A percentile compares a stretch with the other conserved stretches of the same genome.
Conservation (phyloP, 1,284 basidiomycete species). For the Marasmius oreades region DNA sequence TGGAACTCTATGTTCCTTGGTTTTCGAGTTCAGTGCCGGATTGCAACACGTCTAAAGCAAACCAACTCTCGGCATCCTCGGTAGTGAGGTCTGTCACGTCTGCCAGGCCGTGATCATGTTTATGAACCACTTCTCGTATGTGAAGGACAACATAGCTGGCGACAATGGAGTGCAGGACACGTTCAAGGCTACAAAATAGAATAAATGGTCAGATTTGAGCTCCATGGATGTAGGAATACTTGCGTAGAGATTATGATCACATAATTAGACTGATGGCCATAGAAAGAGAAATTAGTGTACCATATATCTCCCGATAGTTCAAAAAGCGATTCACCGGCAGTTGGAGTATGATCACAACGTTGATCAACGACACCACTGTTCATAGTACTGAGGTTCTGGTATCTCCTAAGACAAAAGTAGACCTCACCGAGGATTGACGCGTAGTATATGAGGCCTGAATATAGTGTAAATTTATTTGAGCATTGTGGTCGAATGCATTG, state of each 20-base stretch:
- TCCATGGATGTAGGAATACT: too few relatives aligned
- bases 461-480: not conserved
- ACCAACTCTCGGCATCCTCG: too few relatives aligned
- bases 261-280: too few relatives aligned
- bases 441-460: not conserved
- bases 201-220: not conserved
- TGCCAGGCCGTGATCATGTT: too few relatives aligned
- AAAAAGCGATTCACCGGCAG: not conserved
- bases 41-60: too few relatives aligned
- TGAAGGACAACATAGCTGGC: not conserved
- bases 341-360: not conserved
- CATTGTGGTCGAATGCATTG: not conserved
- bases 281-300: too few relatives aligned
- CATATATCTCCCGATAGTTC: too few relatives aligned
- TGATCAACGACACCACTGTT: not conserved
- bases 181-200: not conserved
- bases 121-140: not conserved
- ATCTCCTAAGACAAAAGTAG: not conserved
- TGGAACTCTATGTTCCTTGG: too few relatives aligned
- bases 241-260: too few relatives aligned
- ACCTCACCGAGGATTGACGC: not conserved
- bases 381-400: not conserved
- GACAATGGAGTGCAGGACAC: not conserved
- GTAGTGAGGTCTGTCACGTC: too few relatives aligned
- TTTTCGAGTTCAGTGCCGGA: too few relatives aligned